Base-by-base conservation (phyloP, 2,329 filamentous ascomycete genomes). In the Colletotrichum magnum region DNA sequence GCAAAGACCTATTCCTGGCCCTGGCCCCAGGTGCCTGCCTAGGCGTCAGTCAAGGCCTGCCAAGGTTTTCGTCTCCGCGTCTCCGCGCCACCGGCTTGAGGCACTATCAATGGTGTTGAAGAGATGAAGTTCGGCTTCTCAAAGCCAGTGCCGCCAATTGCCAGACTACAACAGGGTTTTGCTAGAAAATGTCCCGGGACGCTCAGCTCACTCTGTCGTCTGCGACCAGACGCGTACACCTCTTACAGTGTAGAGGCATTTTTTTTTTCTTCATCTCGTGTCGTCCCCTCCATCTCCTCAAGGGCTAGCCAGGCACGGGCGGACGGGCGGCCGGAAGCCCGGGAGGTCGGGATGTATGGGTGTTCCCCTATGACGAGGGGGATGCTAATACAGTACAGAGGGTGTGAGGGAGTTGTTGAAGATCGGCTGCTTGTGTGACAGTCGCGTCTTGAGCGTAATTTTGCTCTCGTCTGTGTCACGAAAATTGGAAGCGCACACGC, bases 261-360 rank as follows among this genome's bases (percentile, higher is more conserved):
- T 24, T 24, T 21, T 7, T 7, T 21, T 52, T 48, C n/a, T 52
- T 41, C 12, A 16, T 41, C 47, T 52, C 48, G 24, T 16, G 18
- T 52, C 16, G 28, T 16, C 12, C 26, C 12, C 10, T 54, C 28
- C 13, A n/a, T 28, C 12, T 15, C 18, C 51, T 36, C 65, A 41
- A 54, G 60, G 65, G 48, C 54, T 32, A 50, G 48, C 54, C 65
- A 59, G 61, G 65, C 32, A 65, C 47, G 47, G 51, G 21, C 53
- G 53, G 28, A 9, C 43, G 61, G 65, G 32, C 43, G 64, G 52
- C 52, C 64, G 65, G 60, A 58, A 64, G 64, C 24, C 45, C 64
- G 64, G 64, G 36, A 64, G 58, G 43, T 58, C 64, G 64, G 59
- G 60, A 64, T 48, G 39, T 66, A 50, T 41, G 63, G 50, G 39